Evolutionary conservation across 257 asterid genomes (phyloP).

Genomic region (Solanum chilense): DNA sequence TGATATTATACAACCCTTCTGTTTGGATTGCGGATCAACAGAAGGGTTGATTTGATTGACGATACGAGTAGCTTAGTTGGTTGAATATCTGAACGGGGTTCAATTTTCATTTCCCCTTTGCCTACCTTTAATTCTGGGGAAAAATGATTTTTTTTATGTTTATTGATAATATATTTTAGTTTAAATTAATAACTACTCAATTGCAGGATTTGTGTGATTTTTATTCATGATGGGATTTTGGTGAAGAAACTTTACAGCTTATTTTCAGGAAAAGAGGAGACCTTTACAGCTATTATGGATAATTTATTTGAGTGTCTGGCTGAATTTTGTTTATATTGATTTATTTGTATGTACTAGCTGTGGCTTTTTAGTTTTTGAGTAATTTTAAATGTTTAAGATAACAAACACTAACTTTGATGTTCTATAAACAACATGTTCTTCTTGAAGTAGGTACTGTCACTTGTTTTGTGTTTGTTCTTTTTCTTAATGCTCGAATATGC

Average conservation of each 20-base stretch:
- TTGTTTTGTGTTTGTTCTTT: background rate
- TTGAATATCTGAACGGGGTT: background rate
- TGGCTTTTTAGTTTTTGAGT: background rate
- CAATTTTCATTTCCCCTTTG: background rate
- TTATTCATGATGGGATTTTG: background rate
- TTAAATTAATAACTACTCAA: background rate
- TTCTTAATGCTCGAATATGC: background rate
- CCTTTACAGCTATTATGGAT: background rate
- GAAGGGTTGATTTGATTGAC: background rate
- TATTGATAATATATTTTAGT: background rate
- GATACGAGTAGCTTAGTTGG: background rate
- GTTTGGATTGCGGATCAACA: background rate
- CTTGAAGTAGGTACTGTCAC: background rate
- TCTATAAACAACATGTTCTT: background rate
- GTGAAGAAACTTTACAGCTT: background rate
- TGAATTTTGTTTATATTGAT: background rate
- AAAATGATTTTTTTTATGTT: background rate
- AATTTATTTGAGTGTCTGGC: background rate
- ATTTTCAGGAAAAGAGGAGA: too few relatives aligned
- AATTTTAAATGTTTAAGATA: background rate
- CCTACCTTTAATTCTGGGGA: background rate
- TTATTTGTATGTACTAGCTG: background rate
- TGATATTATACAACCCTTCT: background rate
- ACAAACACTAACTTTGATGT: background rate
- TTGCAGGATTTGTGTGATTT: background rate